phyloP scores from a whole-genome alignment of 78 protist species.

The Ministeria vibrans region DNA sequence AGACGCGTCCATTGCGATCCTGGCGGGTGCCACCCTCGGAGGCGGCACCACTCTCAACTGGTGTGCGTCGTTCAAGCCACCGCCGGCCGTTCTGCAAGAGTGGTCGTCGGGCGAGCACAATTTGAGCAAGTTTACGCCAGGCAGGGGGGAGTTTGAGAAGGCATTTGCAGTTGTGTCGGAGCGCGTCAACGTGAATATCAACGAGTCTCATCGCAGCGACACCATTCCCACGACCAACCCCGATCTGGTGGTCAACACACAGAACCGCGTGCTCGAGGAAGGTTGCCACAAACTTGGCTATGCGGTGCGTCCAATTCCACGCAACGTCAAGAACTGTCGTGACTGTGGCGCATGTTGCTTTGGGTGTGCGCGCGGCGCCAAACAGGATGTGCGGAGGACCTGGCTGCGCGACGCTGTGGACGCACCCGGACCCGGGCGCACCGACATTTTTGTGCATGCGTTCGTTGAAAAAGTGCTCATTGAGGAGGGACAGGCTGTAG shows the following conservation, averaged over 20 bases:
- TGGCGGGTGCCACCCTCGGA: conserved; percentile 47
- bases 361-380: neutral
- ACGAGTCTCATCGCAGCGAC: conserved; percentile 31
- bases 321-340: neutral
- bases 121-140: conserved; percentile 18
- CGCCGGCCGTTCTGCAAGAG: conserved; percentile 26
- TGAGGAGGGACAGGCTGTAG: neutral
- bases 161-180: conserved; percentile 17
- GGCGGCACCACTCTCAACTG: conserved; percentile 52
- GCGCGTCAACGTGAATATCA: conserved; percentile 29
- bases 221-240: conserved; percentile 10
- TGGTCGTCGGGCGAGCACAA: conserved; percentile 32
- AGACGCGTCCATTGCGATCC: conserved; percentile 18
- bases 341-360: neutral
- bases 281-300: neutral
- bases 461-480: neutral
- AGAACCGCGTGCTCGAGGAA: neutral
- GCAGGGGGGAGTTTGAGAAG: neutral
- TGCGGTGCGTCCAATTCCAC: neutral
- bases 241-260: conserved; percentile 22
- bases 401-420: neutral
- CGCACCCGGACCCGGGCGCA: neutral
- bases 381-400: neutral
- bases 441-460: neutral
- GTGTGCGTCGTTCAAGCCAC: conserved; percentile 38